Evolutionary conservation across 1,284 basidiomycete genomes (phyloP), one percentile per base, ranked within the genome.

Genomic region (Ceratobasidium sp.): DNA sequence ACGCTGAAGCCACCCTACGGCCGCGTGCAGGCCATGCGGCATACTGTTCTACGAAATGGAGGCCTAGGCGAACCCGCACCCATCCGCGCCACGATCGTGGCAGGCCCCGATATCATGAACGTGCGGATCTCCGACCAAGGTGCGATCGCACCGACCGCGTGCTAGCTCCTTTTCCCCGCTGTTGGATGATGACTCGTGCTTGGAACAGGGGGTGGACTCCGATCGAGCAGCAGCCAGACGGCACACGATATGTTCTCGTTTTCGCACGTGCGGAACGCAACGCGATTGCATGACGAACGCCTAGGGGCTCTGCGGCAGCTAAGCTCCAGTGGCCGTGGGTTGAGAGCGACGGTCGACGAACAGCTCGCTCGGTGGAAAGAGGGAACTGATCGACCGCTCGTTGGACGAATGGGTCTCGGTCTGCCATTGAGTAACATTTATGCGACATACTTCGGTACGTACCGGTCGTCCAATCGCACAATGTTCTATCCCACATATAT

Each of bases 51-150:
- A 40, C 58, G 68, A 67, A 68, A 56, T 54, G 65, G 69, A 12
- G 70, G 70, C 8, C 29, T 71, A 3, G 69, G 72, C 25, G 35
- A 65, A 1, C 76, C 85, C 32, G 88, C 90, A 32, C 82, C 84
- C 2, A 88, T 94, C 70, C 81, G 79, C 47, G 88, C 87, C 1
- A 94, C 92, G 0, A 87, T 94, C 45, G 87, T 88, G 7, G 85
- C 87, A 3, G 88, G 89, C 0, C 82, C 86, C 43, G 84, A 92
- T 64, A 85, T 91, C 68, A 84, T 94, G 57, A 84, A 86, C 17
- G 84, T 94, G 60, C 87, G 93, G 47, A 90, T 94, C 80, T 93
- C 92, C 31, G 92, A 94, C 76, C 88, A 92, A 86, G 93, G 92
- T 88, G 70, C 60, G 65, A 68, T 68, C 53, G 43, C 31, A 49